phyloP scores from a whole-genome alignment of 164 flowering plant genomes.

The Umbellularia californica region DNA sequence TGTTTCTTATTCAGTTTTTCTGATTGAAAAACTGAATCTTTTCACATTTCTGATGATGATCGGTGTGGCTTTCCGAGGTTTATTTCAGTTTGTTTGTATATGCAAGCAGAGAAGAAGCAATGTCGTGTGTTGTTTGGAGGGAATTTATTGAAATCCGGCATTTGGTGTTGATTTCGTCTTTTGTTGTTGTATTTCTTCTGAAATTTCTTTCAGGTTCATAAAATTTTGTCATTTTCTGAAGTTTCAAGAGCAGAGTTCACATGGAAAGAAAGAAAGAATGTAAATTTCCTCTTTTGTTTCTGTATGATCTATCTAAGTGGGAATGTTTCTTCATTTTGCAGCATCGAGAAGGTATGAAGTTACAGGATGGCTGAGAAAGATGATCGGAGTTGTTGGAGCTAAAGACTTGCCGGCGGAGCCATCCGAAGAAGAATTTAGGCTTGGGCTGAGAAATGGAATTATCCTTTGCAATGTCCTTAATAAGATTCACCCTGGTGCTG shows the following conservation, averaged over 20 bases:
- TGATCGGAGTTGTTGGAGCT: slow-evolving; percentile 70
- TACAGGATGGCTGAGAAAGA: slow-evolving; percentile 76
- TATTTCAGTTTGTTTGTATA: too few relatives aligned
- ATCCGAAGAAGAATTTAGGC: slow-evolving; percentile 79
- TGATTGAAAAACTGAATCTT: too few relatives aligned
- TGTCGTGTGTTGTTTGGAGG: too few relatives aligned
- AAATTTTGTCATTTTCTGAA: neutral
- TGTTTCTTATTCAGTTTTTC: too few relatives aligned
- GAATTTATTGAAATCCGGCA: neutral
- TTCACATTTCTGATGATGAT: too few relatives aligned
- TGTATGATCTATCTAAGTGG: neutral
- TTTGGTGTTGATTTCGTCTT: neutral
- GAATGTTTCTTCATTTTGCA: slow-evolving; percentile 17
- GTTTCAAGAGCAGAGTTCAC: neutral
- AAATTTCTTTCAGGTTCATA: neutral
- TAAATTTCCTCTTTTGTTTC: neutral
- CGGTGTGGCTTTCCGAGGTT: too few relatives aligned
- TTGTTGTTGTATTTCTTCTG: neutral
- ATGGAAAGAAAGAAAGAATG: neutral
- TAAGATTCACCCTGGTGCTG: slow-evolving; percentile 79
- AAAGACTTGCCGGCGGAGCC: slow-evolving; percentile 91
- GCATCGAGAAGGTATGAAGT: slow-evolving; percentile 79
- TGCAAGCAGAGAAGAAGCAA: too few relatives aligned
- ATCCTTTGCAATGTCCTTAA: slow-evolving; percentile 82
- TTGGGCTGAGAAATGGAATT: slow-evolving; percentile 77